These are phyloP conservation scores for Acrocalymma vagum DNA, from an alignment of 2,329 filamentous ascomycete species.

Conservation along the genomic window DNA sequence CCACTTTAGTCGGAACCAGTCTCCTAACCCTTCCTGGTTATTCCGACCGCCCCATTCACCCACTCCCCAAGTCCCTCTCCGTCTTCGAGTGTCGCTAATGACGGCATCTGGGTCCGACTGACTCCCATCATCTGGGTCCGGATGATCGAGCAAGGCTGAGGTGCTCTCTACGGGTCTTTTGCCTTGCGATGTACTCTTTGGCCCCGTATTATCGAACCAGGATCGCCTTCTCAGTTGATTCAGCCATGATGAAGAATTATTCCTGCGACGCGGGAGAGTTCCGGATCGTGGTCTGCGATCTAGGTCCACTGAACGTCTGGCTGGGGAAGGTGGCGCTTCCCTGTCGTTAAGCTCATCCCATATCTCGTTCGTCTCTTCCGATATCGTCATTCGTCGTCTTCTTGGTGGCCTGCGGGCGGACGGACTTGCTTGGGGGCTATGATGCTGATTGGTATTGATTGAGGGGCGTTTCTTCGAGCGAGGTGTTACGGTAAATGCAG, in stretches of 20 bases:
- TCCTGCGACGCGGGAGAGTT: slow-evolving; percentile 37
- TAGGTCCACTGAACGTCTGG: slow-evolving; percentile 38
- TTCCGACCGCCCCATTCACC: slow-evolving; percentile 26
- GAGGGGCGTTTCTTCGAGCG: slow-evolving; percentile 35
- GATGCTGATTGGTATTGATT: slow-evolving; percentile 20
- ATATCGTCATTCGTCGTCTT: slow-evolving; percentile 57
- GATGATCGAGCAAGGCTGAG: slow-evolving; percentile 33
- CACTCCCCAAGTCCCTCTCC: slow-evolving; percentile 36
- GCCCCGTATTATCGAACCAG: slow-evolving; percentile 42
- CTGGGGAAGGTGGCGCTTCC: slow-evolving; percentile 36
- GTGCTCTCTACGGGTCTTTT: slow-evolving; percentile 35
- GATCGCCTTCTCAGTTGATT: slow-evolving; percentile 45
- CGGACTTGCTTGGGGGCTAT: slow-evolving; percentile 32
- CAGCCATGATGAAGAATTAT: slow-evolving; percentile 40
- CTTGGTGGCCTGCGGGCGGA: slow-evolving; percentile 30
- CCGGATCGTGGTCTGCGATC: slow-evolving; percentile 43
- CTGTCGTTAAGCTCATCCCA: slow-evolving; percentile 86
- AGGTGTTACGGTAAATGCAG: slow-evolving; percentile 28
- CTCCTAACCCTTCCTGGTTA: slow-evolving; percentile 36
- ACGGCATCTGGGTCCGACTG: slow-evolving; percentile 37
- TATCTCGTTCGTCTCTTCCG: slow-evolving; percentile 78
- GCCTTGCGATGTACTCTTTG: slow-evolving; percentile 35
- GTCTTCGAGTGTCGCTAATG: slow-evolving; percentile 17
- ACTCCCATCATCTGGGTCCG: slow-evolving; percentile 38
- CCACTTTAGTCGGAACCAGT: slow-evolving; percentile 49